phyloP scores from a whole-genome alignment of 345 rosid species.

The Atalantia buxifolia region DNA sequence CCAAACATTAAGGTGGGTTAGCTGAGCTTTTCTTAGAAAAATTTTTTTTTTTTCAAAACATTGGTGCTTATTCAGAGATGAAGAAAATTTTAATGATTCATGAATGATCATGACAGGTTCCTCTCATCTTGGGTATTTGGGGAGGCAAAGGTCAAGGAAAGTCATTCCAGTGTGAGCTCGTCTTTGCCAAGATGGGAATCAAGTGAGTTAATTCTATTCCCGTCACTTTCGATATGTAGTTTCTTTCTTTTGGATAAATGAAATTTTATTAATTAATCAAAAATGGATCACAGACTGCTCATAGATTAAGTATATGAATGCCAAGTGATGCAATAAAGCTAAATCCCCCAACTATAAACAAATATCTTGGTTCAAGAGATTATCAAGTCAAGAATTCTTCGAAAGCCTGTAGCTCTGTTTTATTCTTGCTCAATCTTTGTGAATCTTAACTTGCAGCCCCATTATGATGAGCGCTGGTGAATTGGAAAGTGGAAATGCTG shows the following conservation, averaged over 20 bases:
- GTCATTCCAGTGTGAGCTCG: constrained; percentile 62
- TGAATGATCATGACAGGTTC: constrained; percentile 30
- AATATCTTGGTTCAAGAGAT: background rate
- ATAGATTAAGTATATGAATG: background rate
- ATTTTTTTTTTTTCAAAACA: background rate
- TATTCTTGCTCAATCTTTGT: background rate
- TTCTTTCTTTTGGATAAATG: background rate
- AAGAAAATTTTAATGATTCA: background rate
- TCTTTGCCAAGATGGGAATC: constrained; percentile 61
- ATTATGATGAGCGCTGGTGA: constrained; percentile 26
- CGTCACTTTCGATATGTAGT: background rate
- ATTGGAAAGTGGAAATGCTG: constrained; percentile 5
- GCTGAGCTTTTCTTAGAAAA: background rate
- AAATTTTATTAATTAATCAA: background rate
- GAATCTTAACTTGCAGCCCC: constrained; percentile 31
- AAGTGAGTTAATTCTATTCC: constrained; percentile 23
- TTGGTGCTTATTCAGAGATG: background rate
- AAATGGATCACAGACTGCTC: background rate
- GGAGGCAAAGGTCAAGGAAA: constrained; percentile 68
- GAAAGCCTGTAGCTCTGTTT: background rate
- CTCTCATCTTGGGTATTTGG: constrained; percentile 56
- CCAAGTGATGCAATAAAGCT: background rate
- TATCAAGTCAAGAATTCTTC: background rate
- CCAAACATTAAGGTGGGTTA: constrained; percentile 47
- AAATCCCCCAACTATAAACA: background rate